Evolutionary conservation across 768 basidiomycete species (phyloP).

Genomic region (Boletus tylopilopsis): DNA sequence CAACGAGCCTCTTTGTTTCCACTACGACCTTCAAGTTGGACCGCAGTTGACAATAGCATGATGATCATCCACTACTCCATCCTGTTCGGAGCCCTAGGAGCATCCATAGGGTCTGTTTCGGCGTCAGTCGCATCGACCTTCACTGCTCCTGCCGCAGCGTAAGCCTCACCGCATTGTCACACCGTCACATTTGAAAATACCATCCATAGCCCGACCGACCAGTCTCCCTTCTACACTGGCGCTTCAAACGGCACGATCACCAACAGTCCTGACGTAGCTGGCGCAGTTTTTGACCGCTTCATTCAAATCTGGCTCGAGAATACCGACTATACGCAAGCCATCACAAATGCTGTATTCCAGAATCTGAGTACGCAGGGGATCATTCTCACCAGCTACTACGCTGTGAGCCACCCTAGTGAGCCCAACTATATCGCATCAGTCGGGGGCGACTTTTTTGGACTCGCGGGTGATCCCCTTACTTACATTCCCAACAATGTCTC

Average conservation of each 20-base stretch:
- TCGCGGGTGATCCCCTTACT: slow-evolving; percentile 36
- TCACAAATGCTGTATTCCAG: slow-evolving; percentile 26
- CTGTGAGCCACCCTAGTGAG: slow-evolving; percentile 55
- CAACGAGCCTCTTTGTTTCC: too few species aligned
- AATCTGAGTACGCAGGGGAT: slow-evolving; percentile 49
- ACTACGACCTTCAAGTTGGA: not conserved
- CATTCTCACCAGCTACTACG: slow-evolving; percentile 42
- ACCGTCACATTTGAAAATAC: slow-evolving; percentile 4
- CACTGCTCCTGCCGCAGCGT: slow-evolving; percentile 29
- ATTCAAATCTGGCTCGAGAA: slow-evolving; percentile 63
- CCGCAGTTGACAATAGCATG: slow-evolving; percentile 15
- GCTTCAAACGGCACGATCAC: slow-evolving; percentile 40
- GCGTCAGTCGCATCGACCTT: slow-evolving; percentile 25
- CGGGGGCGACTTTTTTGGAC: slow-evolving; percentile 54
- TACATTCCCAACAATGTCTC: slow-evolving; percentile 46
- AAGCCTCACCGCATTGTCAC: slow-evolving; percentile 1
- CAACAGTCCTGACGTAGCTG: slow-evolving; percentile 36
- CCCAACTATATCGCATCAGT: slow-evolving; percentile 52
- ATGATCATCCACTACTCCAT: slow-evolving; percentile 4
- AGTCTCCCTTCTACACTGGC: slow-evolving; percentile 41
- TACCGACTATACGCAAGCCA: slow-evolving; percentile 44
- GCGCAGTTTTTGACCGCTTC: slow-evolving; percentile 45
- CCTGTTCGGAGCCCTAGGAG: slow-evolving; percentile 17
- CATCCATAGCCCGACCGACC: slow-evolving; percentile 23
- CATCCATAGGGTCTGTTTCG: slow-evolving; percentile 15